Conservation (phyloP, 345 rosid species). For the Tarenaya hassleriana region DNA sequence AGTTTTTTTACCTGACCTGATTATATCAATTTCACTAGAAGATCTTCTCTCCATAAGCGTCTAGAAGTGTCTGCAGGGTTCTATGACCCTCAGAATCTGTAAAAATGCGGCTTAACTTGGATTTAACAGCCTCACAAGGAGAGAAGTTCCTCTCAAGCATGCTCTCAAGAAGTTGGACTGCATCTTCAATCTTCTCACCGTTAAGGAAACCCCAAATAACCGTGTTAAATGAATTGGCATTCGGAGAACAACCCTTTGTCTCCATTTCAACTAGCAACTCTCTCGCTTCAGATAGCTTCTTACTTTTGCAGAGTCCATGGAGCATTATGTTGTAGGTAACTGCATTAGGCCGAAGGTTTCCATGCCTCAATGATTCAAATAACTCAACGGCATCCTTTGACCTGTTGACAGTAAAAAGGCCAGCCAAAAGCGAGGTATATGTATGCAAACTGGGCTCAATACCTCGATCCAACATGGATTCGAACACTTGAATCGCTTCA, state of each 20-base stretch:
- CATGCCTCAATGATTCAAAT: slow-evolving; percentile 3
- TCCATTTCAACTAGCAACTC: slow-evolving; percentile 11
- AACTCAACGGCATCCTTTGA: slow-evolving; percentile 1
- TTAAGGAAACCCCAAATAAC: slow-evolving; percentile 12
- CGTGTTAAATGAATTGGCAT: slow-evolving; percentile 4
- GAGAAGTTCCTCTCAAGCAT: slow-evolving; percentile 8
- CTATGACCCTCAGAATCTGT: slow-evolving; percentile 6
- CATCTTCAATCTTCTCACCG: slow-evolving; percentile 13
- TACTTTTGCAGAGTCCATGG: background rate
- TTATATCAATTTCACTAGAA: too few relatives aligned
- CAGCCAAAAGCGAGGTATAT: too few relatives aligned
- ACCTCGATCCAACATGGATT: too few relatives aligned
- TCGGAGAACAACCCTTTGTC: slow-evolving; percentile 14
- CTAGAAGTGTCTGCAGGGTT: slow-evolving; percentile 10
- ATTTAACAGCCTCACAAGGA: background rate
- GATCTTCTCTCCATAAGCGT: too few relatives aligned
- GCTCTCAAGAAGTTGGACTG: slow-evolving; percentile 9
- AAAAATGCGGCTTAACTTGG: slow-evolving; percentile 8
- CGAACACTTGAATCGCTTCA: too few relatives aligned
- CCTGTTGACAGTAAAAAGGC: too few relatives aligned
- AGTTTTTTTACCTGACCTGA: too few relatives aligned
- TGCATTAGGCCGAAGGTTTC: slow-evolving; percentile 8
- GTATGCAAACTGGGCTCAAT: too few relatives aligned
- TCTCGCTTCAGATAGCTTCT: slow-evolving; percentile 17
- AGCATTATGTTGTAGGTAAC: background rate